Evolutionary conservation across 2,329 filamentous ascomycete species (phyloP).

Genomic region (Colletotrichum liriopes): DNA sequence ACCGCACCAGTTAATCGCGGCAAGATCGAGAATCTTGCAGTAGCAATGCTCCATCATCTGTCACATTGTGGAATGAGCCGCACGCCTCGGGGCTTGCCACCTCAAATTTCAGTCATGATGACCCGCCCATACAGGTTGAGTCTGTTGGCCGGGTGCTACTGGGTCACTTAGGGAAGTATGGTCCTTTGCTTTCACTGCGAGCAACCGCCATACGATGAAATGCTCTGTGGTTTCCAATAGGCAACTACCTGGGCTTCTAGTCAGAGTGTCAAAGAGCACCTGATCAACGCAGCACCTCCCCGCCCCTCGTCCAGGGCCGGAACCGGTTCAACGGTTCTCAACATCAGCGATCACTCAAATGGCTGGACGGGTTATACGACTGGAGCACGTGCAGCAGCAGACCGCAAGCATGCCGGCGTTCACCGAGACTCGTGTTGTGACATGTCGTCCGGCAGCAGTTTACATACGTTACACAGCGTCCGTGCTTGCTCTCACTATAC

Average conservation of each 20-base stretch:
- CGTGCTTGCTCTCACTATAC: neutral
- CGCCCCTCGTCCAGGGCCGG: neutral
- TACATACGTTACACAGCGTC: constrained; percentile 9
- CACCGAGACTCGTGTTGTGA: constrained; percentile 30
- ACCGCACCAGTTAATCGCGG: constrained; percentile 24
- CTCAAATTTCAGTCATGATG: constrained; percentile 13
- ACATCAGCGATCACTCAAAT: constrained; percentile 22
- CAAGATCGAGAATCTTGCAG: constrained; percentile 26
- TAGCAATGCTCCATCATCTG: constrained; percentile 23
- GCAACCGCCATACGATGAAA: constrained; percentile 13
- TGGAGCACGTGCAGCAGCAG: constrained; percentile 10
- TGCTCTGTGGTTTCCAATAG: neutral
- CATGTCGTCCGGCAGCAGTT: constrained; percentile 20
- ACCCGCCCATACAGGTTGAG: constrained; percentile 18
- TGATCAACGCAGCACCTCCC: neutral
- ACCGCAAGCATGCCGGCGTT: constrained; percentile 12
- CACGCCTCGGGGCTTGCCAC: constrained; percentile 8
- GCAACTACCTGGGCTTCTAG: neutral
- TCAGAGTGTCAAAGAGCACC: neutral
- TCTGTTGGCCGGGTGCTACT: neutral
- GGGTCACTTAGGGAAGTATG: neutral
- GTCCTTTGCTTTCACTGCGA: constrained; percentile 9
- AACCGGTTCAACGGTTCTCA: constrained; percentile 27
- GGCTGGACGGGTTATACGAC: constrained; percentile 12
- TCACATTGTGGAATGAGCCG: constrained; percentile 34